Percentiles rank a stretch among this genome's conserved stretches.
phyloP scores from a whole-genome alignment of 2,329 filamentous ascomycete species.

The Aspergillus clavatus region DNA sequence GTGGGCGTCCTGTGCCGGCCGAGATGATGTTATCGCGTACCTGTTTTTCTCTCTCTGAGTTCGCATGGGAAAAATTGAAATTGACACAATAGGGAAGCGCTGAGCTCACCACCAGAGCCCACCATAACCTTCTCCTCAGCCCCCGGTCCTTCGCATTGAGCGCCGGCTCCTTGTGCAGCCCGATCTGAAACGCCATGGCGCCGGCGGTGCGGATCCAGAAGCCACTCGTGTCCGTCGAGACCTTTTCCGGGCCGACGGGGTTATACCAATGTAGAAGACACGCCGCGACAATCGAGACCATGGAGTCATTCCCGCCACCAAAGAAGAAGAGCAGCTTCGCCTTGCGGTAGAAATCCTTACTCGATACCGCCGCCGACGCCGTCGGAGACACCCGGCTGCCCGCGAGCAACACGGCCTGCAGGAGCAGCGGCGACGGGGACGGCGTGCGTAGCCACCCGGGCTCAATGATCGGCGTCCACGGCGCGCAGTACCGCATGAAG shows the following conservation, averaged over 20 bases:
- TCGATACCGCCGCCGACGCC: slow-evolving; percentile 28
- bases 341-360: slow-evolving; percentile 28
- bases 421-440: slow-evolving; percentile 23
- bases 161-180: slow-evolving; percentile 39
- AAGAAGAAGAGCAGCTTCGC: slow-evolving; percentile 34
- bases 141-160: slow-evolving; percentile 30
- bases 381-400: slow-evolving; percentile 37
- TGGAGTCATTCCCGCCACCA: slow-evolving; percentile 32
- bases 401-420: slow-evolving; percentile 39
- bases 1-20: slow-evolving; percentile 38
- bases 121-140: slow-evolving; percentile 42
- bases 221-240: slow-evolving; percentile 39
- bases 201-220: slow-evolving; percentile 42
- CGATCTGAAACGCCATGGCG: slow-evolving; percentile 40
- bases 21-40: slow-evolving; percentile 40
- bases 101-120: slow-evolving; percentile 38
- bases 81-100: neutral
- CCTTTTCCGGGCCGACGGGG: slow-evolving; percentile 38
- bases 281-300: slow-evolving; percentile 38
- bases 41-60: too few species aligned
- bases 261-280: slow-evolving; percentile 43
- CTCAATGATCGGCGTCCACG: slow-evolving; percentile 42
- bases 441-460: slow-evolving; percentile 36
- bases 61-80: too few species aligned
- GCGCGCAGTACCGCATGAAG: slow-evolving; percentile 38